Percentiles rank a stretch among this genome's conserved stretches.
Evolutionary conservation across 176 grass and related monocot genomes (phyloP).

Genomic region (Hordeum vulgare): DNA sequence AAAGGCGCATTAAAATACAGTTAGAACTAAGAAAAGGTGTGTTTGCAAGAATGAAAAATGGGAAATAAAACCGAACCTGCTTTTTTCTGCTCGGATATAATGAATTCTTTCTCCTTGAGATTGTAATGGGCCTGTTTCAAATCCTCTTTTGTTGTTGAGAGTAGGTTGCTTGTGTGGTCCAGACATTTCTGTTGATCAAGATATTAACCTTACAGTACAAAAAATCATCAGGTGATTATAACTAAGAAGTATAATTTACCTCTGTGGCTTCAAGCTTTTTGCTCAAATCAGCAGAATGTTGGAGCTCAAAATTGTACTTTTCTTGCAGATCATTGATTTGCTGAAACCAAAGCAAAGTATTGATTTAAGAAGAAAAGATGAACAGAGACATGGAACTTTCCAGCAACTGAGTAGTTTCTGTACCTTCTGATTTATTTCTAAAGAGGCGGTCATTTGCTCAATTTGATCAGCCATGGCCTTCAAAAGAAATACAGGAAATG

Average conservation of each 20-base stretch:
- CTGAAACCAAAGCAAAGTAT: conserved; percentile 32
- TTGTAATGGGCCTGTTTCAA: conserved; percentile 76
- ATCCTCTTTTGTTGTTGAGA: conserved; percentile 72
- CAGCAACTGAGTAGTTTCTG: not conserved
- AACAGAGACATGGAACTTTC: not conserved
- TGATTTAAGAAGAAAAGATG: not conserved
- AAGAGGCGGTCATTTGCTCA: conserved; percentile 58
- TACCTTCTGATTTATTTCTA: conserved; percentile 76
- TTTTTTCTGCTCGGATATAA: conserved; percentile 94
- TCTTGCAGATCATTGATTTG: conserved; percentile 70
- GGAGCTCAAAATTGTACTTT: conserved; percentile 67
- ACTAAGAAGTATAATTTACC: conserved; percentile 28
- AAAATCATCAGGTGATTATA: not conserved
- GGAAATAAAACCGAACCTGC: conserved; percentile 40
- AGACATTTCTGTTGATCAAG: conserved; percentile 58
- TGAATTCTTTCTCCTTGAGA: conserved; percentile 82
- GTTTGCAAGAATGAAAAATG: not conserved
- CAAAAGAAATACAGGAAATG: conserved; percentile 17
- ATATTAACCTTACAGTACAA: not conserved
- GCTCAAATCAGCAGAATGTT: conserved; percentile 57
- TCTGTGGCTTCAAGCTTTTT: conserved; percentile 71
- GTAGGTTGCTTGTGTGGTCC: conserved; percentile 74
- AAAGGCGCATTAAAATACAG: not conserved
- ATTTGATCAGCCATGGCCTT: conserved; percentile 92
- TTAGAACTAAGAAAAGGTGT: not conserved